Evolutionary conservation across 805 yeast species (phyloP), one percentile per base, ranked within the genome.

Genomic region (Candida odintsovae): DNA sequence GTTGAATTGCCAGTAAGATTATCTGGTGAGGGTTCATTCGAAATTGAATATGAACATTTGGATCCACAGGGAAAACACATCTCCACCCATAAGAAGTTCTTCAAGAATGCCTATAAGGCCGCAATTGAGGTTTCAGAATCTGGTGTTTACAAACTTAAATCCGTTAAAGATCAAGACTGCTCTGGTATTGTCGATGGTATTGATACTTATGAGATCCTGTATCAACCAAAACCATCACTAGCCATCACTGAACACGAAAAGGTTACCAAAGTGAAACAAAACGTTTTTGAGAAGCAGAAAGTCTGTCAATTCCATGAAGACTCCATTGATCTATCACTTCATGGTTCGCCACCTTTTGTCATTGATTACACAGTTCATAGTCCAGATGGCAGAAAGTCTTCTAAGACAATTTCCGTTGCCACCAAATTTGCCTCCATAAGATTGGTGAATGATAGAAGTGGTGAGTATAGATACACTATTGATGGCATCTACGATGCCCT

Each of bases 271-370:
- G 19, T 53, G 2, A 51, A 51, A 6, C 62, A 53, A 4, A 50
- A 52, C 21, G 46, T 61, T 3, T 72, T 65, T 46, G 47, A 53
- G 2, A 69, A 72, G 36, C 53, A 62, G 11, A 65, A 65, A 29
- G 72, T 77, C 13, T 78, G 84, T 52, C 77, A 75, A 52, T 70
- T 68, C 37, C 68, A 65, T 26, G 78, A 74, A 45, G 75, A 71
- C 45, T 66, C 73, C 2, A 59, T 78, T 28, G 83, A 76, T 45
- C 50, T 86, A 29, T 60, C 71, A 2, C 62, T 85, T 31, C 66
- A 65, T 36, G 92, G 89, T 1, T 64, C 76, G 6, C 71, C 82
- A 1, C 90, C 92, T 21, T 88, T 88, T 52, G 64, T 76, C n/a
- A 67, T 90, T 22, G 80, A 77, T 36, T 88, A 89, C 61, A 76